phyloP scores from a whole-genome alignment of 2,329 filamentous ascomycete species.

The Diaporthe aspalathi region DNA sequence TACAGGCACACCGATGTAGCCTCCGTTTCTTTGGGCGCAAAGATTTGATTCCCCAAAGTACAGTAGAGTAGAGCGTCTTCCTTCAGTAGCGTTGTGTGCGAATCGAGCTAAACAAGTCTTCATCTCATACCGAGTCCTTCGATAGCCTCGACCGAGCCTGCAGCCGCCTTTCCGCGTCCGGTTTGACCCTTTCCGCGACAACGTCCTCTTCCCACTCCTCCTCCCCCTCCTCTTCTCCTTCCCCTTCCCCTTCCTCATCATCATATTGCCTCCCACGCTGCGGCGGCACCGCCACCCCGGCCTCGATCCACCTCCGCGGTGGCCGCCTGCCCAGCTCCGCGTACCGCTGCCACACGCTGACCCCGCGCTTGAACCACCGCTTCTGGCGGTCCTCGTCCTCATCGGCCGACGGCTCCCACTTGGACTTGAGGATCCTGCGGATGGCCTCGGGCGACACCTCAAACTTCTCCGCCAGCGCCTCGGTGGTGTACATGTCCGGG shows the following conservation, averaged over 20 bases:
- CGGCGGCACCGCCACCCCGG: constrained; percentile 60
- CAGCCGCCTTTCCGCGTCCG: constrained; percentile 32
- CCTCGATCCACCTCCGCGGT: constrained; percentile 68
- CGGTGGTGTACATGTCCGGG: constrained; percentile 80
- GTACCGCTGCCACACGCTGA: constrained; percentile 68
- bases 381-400: constrained; percentile 68
- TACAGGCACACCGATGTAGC: too few species aligned
- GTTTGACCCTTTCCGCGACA: constrained; percentile 41
- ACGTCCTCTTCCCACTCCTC: constrained; percentile 44
- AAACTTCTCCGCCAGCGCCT: constrained; percentile 80
- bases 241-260: too few species aligned
- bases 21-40: too few species aligned
- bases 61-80: neutral
- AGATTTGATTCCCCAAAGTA: neutral
- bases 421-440: constrained; percentile 84
- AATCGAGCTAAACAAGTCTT: too few species aligned
- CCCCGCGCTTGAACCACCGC: constrained; percentile 72
- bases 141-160: constrained; percentile 37
- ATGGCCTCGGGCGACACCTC: constrained; percentile 89
- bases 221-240: too few species aligned
- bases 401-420: constrained; percentile 72
- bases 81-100: neutral
- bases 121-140: constrained; percentile 36
- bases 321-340: constrained; percentile 72
- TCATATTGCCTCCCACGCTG: constrained; percentile 41